Evolutionary conservation across 129 eudicot species (phyloP).

Genomic region (Artemisia tridentata): DNA sequence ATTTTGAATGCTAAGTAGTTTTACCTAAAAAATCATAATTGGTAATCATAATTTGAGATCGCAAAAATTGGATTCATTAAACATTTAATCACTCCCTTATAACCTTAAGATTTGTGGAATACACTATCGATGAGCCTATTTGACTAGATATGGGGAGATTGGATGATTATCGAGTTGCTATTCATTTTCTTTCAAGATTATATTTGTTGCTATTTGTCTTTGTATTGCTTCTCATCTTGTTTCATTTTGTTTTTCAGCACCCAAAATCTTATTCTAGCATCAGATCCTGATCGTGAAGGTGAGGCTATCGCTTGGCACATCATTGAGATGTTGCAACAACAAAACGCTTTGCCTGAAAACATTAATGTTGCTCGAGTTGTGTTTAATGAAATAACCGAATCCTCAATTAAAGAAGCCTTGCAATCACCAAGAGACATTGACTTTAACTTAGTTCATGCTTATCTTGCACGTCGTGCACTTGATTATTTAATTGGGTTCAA

Average conservation of each 20-base stretch:
- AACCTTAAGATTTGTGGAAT: no score
- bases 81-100: no score
- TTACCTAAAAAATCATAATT: no score
- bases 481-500: conserved; percentile 95
- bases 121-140: no score
- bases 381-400: conserved; percentile 83
- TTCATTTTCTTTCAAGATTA: not conserved
- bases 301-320: conserved; percentile 99
- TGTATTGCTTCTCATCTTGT: conserved; percentile 20
- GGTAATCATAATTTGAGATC: no score
- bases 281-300: conserved; percentile 97
- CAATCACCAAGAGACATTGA: conserved; percentile 81
- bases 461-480: conserved; percentile 95
- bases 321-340: conserved; percentile 86
- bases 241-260: conserved; percentile 53
- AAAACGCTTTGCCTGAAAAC: conserved; percentile 71
- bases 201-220: not conserved
- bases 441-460: conserved; percentile 78
- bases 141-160: no score
- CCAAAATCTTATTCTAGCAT: conserved; percentile 92
- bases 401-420: conserved; percentile 79
- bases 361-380: conserved; percentile 74
- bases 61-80: no score
- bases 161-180: not conserved
- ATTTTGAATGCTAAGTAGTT: no score